Conservation (phyloP, 2,329 filamentous ascomycete species). For the Amesomyces nigricolor region DNA sequence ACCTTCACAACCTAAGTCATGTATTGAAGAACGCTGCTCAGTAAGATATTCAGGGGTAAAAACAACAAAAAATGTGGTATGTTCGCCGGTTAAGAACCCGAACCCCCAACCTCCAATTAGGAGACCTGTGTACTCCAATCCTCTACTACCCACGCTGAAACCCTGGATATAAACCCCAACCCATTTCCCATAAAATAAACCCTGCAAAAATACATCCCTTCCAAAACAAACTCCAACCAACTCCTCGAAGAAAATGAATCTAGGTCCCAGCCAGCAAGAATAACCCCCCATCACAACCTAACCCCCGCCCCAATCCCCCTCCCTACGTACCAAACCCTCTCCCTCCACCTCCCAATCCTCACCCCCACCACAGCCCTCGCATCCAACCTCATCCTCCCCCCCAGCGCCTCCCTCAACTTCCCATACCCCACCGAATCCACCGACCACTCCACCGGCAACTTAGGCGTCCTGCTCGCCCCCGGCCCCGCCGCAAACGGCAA, state of each 20-base stretch:
- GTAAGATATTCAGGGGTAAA: not conserved
- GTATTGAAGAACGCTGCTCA: no score
- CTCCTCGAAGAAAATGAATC: not conserved
- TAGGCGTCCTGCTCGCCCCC: conserved; percentile 65
- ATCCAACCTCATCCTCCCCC: conserved; percentile 72
- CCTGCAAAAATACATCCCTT: not conserved
- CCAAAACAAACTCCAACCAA: not conserved
- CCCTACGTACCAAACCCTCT: conserved; percentile 65
- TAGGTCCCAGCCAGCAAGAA: no score
- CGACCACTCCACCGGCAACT: conserved; percentile 76
- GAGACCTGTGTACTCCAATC: not conserved
- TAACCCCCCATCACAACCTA: conserved; percentile 38
- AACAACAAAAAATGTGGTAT: not conserved
- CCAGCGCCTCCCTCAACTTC: conserved; percentile 71
- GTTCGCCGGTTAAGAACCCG: no score
- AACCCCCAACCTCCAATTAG: not conserved
- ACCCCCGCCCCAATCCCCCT: conserved; percentile 65
- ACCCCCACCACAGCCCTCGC: conserved; percentile 72
- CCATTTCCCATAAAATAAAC: not conserved
- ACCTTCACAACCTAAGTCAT: no score
- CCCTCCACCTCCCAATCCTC: conserved; percentile 67
- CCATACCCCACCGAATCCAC: conserved; percentile 75
- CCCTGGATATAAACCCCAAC: not conserved
- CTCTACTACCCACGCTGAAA: not conserved
- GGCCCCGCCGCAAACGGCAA: conserved; percentile 71